A percentile compares a stretch with the other conserved stretches of the same genome.
These are phyloP conservation scores for Xylaria curta DNA, from an alignment of 495 filamentous ascomycete genomes.

Conservation along the genomic window DNA sequence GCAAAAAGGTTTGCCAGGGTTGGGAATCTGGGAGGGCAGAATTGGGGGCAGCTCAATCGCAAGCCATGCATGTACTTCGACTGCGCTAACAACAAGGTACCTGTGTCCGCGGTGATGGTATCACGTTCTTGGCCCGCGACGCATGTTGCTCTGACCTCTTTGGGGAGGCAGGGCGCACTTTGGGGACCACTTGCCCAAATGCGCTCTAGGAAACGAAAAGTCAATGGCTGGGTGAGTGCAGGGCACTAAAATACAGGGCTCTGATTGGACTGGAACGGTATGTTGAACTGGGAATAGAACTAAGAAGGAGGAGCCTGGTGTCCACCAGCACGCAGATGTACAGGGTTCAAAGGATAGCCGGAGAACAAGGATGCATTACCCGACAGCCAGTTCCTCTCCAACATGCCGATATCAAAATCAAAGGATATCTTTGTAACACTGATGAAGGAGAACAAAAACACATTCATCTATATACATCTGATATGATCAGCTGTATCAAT, in stretches of 20 bases:
- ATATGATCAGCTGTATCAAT: not conserved
- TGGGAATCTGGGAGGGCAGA: conserved; percentile 10
- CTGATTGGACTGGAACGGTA: conserved; percentile 12
- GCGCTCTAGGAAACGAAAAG: not conserved
- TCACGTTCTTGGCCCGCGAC: conserved; percentile 18
- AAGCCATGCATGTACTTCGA: not conserved
- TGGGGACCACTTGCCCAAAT: not conserved
- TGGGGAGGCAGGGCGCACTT: conserved; percentile 17
- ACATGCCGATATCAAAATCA: not conserved
- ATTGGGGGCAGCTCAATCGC: conserved; percentile 13
- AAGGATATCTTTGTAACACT: not conserved
- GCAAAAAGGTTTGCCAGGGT: conserved; percentile 12
- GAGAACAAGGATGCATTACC: conserved; percentile 12
- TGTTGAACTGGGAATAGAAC: not conserved
- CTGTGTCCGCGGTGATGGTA: conserved; percentile 4
- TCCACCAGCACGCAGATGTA: conserved; percentile 5
- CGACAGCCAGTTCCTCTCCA: conserved; percentile 13
- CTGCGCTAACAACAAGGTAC: conserved; percentile 15
- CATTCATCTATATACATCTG: not conserved
- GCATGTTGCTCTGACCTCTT: conserved; percentile 19
- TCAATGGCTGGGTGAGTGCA: conserved; percentile 21
- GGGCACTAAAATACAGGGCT: not conserved
- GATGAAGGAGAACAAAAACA: not conserved
- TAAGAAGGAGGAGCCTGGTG: not conserved
- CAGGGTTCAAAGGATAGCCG: conserved; percentile 1